Base-by-base conservation (phyloP, 176 grass and related monocot species). In the Saccharum officinarum region DNA sequence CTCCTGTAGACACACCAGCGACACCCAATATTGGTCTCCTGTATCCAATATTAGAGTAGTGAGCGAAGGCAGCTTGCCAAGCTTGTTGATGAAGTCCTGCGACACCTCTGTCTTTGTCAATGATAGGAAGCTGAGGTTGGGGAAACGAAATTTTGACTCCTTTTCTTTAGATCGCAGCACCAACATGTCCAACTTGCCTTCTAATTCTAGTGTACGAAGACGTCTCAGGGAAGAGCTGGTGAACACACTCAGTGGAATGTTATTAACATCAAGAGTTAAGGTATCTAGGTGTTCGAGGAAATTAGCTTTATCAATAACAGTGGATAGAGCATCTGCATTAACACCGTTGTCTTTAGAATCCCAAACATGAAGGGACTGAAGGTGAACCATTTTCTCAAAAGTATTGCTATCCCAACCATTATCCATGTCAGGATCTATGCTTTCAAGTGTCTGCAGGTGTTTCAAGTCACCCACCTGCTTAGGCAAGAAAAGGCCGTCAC, bases 361-460 rank as follows among this genome's bases (percentile, higher is more conserved):
- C 0, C 28, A 10, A 55, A 76, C 17, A 57, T n/a, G 11, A 37
- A 76, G 10, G 16, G 47, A 54, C 17, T 16, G 4, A 55, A 55
- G 28, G 49, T 34, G 6, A 30, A 61, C 20, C 75, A 61, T 78
- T 61, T 22, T 61, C 2, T 34, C 11, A n/a, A 78, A 40, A 22
- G 75, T 78, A 1, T 16, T 62, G 8, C 34, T 60, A 11, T 78
- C 54, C 75, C 52, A 78, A 22, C 38, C 37, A 71, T 68, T 38
- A 10, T 40, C 6, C 31, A 41, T 4, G 20, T 23, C 10, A 78
- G 34, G 54, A 15, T 59, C 8, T n/a, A 78, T 62, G 10, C 8
- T 78, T 25, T 78, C 75, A 38, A 78, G 75, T 78, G 75, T 78
- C 12, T 78, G 75, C 13, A 78, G 75, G 20, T 78, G 17, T 25